A percentile compares a stretch with the other conserved stretches of the same genome.
phyloP scores from a whole-genome alignment of 2,329 filamentous ascomycete species.

The Claviceps fusiformis region DNA sequence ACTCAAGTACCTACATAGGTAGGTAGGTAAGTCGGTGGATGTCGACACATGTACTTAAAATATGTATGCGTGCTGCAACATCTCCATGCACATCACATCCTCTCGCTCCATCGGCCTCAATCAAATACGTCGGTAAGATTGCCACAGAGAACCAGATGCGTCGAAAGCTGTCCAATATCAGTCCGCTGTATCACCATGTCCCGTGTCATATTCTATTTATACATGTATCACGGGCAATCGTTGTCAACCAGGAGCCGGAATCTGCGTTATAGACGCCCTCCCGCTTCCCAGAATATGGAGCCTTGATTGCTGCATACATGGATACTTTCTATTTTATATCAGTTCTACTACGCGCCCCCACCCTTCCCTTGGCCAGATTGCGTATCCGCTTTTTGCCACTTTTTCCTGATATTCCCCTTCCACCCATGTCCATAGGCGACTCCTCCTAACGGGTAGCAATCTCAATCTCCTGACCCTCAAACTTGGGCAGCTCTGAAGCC shows the following conservation, averaged over 20 bases:
- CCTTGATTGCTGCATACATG: no score
- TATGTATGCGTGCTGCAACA: background rate
- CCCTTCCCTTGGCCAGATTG: background rate
- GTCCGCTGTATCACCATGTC: background rate
- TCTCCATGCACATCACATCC: background rate
- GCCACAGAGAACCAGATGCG: no score
- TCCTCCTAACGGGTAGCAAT: conserved; percentile 20
- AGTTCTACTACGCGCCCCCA: background rate
- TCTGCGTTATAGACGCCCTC: no score
- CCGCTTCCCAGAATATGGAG: no score
- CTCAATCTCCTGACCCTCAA: conserved; percentile 61
- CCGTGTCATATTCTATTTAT: no score
- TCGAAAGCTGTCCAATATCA: background rate
- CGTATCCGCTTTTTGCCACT: background rate
- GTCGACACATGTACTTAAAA: no score
- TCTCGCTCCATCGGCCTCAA: background rate
- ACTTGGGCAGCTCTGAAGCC: conserved; percentile 64
- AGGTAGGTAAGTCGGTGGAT: no score
- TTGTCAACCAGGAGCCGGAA: no score
- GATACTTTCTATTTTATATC: no score
- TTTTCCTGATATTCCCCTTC: background rate
- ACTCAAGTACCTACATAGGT: no score
- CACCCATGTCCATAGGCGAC: background rate
- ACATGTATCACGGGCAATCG: no score
- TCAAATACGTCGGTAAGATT: background rate